Percentiles rank a stretch among this genome's conserved stretches.
These are phyloP conservation scores for Alternaria postmessia DNA, from an alignment of 2,329 filamentous ascomycete genomes.

Conservation along the genomic window DNA sequence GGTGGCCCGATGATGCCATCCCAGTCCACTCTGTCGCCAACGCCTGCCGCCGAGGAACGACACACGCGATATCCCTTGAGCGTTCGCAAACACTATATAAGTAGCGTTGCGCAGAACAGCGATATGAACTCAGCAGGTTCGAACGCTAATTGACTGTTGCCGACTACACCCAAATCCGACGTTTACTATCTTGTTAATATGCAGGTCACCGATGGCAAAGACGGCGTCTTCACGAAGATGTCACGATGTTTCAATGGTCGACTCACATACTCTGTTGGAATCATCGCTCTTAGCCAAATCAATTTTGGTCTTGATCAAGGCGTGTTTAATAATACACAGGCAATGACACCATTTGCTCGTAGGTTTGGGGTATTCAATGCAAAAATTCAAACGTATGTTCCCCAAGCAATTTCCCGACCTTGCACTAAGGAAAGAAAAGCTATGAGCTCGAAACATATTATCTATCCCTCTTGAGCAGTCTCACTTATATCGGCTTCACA, in stretches of 20 bases:
- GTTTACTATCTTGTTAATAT: neutral
- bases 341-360: conserved; percentile 2
- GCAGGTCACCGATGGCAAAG: neutral
- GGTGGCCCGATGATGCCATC: neutral
- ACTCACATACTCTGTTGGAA: neutral
- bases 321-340: neutral
- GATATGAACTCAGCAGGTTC: too few species aligned
- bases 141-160: too few species aligned
- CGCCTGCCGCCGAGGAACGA: neutral
- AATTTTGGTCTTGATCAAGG: too few species aligned
- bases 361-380: conserved; percentile 3
- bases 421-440: neutral
- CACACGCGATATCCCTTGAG: neutral
- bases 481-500: neutral
- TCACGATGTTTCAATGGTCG: neutral
- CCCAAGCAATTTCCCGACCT: neutral
- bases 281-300: neutral
- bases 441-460: neutral
- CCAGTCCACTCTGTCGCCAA: neutral
- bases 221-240: conserved; percentile 2
- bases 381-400: neutral
- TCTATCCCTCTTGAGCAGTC: neutral
- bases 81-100: too few species aligned
- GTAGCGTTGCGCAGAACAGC: too few species aligned
- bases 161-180: neutral